Conservation (phyloP, 352 stramenopile species). For the Phytophthora constricta region DNA sequence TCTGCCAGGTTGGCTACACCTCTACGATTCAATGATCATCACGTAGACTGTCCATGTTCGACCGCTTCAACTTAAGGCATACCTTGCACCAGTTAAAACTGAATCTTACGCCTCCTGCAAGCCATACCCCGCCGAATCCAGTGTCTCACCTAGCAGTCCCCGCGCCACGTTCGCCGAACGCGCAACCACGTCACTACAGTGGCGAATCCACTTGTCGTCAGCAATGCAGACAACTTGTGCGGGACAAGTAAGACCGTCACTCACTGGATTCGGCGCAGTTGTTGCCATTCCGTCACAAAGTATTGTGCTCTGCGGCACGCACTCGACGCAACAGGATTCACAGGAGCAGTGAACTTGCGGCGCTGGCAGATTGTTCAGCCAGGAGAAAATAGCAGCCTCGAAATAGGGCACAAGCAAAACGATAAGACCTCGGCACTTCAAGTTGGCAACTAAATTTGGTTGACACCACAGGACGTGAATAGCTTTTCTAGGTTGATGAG, state of each 20-base stretch:
- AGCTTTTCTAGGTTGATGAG: conserved; percentile 13
- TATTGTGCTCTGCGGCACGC: conserved; percentile 15
- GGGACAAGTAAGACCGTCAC: conserved; percentile 2
- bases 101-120: background rate
- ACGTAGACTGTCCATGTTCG: background rate
- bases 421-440: conserved; percentile 34
- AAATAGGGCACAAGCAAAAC: no score
- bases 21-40: background rate
- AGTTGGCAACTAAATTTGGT: conserved; percentile 31
- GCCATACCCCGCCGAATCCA: background rate
- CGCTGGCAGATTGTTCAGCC: no score
- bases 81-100: no score
- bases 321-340: no score
- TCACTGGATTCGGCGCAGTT: conserved; percentile 28
- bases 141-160: background rate
- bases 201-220: conserved; percentile 14
- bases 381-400: conserved; percentile 17
- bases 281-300: conserved; percentile 11
- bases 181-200: conserved; percentile 35
- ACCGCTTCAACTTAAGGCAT: background rate
- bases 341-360: no score
- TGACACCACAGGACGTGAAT: conserved; percentile 15
- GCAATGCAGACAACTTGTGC: no score
- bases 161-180: conserved; percentile 30
- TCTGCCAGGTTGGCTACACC: background rate